Conservation (phyloP, 805 yeast species). For the Starmerella vitae region DNA sequence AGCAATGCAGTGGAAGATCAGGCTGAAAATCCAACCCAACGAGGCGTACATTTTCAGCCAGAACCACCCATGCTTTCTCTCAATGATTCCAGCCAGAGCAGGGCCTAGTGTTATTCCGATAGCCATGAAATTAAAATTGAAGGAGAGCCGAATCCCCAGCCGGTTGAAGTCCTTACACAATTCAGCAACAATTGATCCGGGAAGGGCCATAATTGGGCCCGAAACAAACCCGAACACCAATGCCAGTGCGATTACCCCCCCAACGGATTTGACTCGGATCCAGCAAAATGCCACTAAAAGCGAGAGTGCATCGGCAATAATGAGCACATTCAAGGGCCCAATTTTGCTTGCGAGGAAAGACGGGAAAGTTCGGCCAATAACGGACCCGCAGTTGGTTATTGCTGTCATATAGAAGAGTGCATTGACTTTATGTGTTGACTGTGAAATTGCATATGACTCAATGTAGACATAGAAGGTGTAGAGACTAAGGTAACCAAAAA, state of each 20-base stretch:
- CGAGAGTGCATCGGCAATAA: slow-evolving; percentile 24
- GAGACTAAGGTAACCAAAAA: slow-evolving; percentile 25
- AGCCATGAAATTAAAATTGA: slow-evolving; percentile 44
- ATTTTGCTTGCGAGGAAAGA: slow-evolving; percentile 35
- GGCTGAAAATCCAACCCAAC: slow-evolving; percentile 4
- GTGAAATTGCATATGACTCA: slow-evolving; percentile 24
- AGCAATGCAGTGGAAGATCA: slow-evolving; percentile 6
- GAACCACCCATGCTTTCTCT: slow-evolving; percentile 18
- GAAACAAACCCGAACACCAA: slow-evolving; percentile 25
- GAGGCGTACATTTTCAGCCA: slow-evolving; percentile 15
- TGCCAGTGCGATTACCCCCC: slow-evolving; percentile 24
- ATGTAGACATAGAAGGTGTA: slow-evolving; percentile 27
- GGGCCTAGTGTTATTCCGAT: slow-evolving; percentile 30
- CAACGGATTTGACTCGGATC: slow-evolving; percentile 25
- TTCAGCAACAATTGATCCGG: slow-evolving; percentile 25
- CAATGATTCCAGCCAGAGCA: slow-evolving; percentile 25
- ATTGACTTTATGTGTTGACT: slow-evolving; percentile 20
- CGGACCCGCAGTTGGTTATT: slow-evolving; percentile 29
- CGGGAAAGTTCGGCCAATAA: slow-evolving; percentile 39
- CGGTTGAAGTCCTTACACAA: slow-evolving; percentile 22
- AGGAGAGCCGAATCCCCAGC: slow-evolving; percentile 39
- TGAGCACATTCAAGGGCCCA: slow-evolving; percentile 35
- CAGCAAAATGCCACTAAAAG: slow-evolving; percentile 27
- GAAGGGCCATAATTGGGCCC: slow-evolving; percentile 26
- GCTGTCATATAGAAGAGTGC: slow-evolving; percentile 25